Conservation (phyloP, 2,329 filamentous ascomycete genomes). For the Venturia pyrina region DNA sequence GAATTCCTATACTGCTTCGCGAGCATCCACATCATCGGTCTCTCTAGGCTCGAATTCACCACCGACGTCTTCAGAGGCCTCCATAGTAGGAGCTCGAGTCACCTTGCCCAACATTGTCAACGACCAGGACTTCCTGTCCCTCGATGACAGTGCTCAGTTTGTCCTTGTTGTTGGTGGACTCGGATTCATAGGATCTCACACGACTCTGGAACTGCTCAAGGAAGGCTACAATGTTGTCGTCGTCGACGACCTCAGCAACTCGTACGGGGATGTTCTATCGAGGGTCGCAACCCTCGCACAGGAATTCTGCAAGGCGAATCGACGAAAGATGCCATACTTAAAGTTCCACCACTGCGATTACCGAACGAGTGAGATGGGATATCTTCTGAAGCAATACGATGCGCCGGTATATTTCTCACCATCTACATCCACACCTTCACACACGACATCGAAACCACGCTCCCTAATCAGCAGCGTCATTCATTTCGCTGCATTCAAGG, state of each 20-base stretch:
- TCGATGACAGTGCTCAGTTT: constrained; percentile 24
- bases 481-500: constrained; percentile 60
- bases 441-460: background rate
- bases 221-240: constrained; percentile 44
- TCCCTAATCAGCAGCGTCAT: constrained; percentile 48
- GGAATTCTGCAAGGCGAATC: background rate
- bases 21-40: background rate
- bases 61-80: background rate
- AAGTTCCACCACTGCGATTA: constrained; percentile 2
- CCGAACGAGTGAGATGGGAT: background rate
- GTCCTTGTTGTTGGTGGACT: constrained; percentile 45
- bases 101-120: background rate
- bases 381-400: background rate
- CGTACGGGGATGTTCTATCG: constrained; percentile 27
- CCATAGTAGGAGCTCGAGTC: background rate
- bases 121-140: background rate
- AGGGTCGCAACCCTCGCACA: background rate
- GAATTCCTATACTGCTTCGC: background rate
- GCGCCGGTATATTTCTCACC: constrained; percentile 3
- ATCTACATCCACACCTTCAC: background rate
- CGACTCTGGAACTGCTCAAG: constrained; percentile 43
- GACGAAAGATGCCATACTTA: background rate
- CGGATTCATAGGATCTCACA: constrained; percentile 48
- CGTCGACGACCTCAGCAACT: constrained; percentile 37
- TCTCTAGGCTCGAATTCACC: background rate